phyloP scores from a whole-genome alignment of 306 rosid species.

The Citrullus amarus region DNA sequence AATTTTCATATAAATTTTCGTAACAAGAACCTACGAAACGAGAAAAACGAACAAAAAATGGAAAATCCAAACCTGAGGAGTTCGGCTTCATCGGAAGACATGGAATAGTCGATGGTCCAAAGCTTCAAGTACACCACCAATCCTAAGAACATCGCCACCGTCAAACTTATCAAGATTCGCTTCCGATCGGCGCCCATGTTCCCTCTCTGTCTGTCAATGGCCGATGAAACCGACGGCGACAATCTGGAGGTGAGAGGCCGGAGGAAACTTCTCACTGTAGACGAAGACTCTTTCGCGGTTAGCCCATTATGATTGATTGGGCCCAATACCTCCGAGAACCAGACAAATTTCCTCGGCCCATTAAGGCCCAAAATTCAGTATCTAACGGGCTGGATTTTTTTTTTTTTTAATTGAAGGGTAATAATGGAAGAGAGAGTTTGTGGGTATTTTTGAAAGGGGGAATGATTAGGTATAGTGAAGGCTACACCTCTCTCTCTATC shows the following conservation, averaged over 20 bases:
- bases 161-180: conserved; percentile 31
- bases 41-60: background rate
- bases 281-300: background rate
- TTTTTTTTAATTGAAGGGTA: no score
- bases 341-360: background rate
- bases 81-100: conserved; percentile 45
- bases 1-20: background rate
- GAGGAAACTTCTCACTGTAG: background rate
- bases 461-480: no score
- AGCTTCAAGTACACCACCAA: conserved; percentile 50
- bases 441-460: no score
- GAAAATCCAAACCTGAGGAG: conserved; percentile 40
- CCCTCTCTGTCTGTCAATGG: background rate
- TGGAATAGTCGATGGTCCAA: conserved; percentile 51
- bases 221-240: background rate
- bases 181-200: conserved; percentile 13
- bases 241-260: background rate
- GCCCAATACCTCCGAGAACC: background rate
- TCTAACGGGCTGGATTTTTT: no score
- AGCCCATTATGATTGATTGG: background rate
- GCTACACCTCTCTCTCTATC: no score
- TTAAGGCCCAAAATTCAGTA: background rate
- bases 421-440: no score
- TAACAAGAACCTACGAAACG: background rate
- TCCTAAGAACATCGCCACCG: conserved; percentile 50